phyloP scores from a whole-genome alignment of 257 asterid genomes.

The Nicotiana obtusifolia region DNA sequence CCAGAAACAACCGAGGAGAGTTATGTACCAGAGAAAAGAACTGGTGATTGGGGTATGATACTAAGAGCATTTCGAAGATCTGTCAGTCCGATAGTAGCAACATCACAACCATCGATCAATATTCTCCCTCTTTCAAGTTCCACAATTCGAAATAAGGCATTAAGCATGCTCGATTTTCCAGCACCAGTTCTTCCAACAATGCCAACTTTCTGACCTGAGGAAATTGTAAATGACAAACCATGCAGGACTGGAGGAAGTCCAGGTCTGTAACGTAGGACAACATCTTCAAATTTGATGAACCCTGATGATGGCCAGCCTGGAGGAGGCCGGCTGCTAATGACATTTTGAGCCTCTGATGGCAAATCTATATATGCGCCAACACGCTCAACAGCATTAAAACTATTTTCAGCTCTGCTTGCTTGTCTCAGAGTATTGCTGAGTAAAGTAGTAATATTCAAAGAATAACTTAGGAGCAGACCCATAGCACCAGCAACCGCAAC shows the following conservation, averaged over 20 bases:
- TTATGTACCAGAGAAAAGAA: constrained; percentile 65
- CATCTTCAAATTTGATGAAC: constrained; percentile 51
- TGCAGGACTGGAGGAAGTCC: constrained; percentile 58
- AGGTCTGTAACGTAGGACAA: constrained; percentile 55
- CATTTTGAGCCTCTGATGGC: constrained; percentile 72
- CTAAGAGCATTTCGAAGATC: constrained; percentile 64
- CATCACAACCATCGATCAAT: constrained; percentile 51
- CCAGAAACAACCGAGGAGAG: not conserved
- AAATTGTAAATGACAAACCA: constrained; percentile 49
- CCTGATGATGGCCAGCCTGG: constrained; percentile 72
- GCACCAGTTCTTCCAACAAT: constrained; percentile 87
- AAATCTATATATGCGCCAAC: constrained; percentile 69
- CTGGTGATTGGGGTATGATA: constrained; percentile 80
- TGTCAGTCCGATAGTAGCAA: constrained; percentile 50
- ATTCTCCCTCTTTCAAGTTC: constrained; percentile 70
- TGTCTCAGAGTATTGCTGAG: constrained; percentile 60
- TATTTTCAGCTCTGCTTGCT: constrained; percentile 77
- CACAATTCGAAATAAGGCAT: constrained; percentile 69
- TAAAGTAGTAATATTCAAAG: constrained; percentile 63
- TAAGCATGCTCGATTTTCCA: constrained; percentile 83
- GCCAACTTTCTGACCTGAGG: constrained; percentile 63
- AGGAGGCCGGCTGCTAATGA: constrained; percentile 50
- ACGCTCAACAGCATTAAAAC: constrained; percentile 73
- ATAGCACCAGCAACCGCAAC: constrained; percentile 70
- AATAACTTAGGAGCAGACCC: constrained; percentile 83